Evolutionary conservation across 305 asterid genomes (phyloP), one percentile per base, ranked within the genome.

Genomic region (Plantago lanceolata): DNA sequence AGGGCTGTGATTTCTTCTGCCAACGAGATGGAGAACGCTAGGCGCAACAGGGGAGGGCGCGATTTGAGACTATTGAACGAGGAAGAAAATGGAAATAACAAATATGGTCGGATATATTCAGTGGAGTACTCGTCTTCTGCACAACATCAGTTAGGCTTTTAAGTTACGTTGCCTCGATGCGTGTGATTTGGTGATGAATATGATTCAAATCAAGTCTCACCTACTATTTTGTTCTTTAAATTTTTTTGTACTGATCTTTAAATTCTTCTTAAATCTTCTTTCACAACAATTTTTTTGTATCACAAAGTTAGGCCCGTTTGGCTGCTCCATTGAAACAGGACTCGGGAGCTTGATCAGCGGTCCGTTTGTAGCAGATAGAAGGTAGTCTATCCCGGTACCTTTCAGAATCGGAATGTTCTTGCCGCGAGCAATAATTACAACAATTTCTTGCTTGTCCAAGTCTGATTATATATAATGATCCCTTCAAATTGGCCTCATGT

Each of bases 401-500:
- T 73, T 72, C 3, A 95, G 92, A 55, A 88, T 74, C 0, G 96
- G 95, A 19, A 86, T 79, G 73, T 70, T 82, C 7, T 56, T 76
- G 19, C 87, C 79, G 14, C 37, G 76, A 71, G 84, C 92, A 1
- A 77, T 65, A 6, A 88, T 45, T 68, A 79, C 85, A 0, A 86
- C 51, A 1, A 84, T 63, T 56, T 82, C 75, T n/a, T 26, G 18
- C 0, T 78, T 76, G 47, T 88, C 96, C 28, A 84, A 62, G 24
- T 88, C 96, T 7, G 84, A n/a, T 74, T 5, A 74, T 66, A n/a
- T 9, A 82, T 54, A 0, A 82, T 55, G 9, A 89, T 52, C 13
- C 96, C 95, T 76, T 86, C 93, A 37, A n/a, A 86, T 78, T 0
- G 95, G 95, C 72, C 95, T 79, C 95, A 88, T 84, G 78, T 86